Evolutionary conservation across 2,329 filamentous ascomycete genomes (phyloP).

Genomic region (Sclerotinia borealis): DNA sequence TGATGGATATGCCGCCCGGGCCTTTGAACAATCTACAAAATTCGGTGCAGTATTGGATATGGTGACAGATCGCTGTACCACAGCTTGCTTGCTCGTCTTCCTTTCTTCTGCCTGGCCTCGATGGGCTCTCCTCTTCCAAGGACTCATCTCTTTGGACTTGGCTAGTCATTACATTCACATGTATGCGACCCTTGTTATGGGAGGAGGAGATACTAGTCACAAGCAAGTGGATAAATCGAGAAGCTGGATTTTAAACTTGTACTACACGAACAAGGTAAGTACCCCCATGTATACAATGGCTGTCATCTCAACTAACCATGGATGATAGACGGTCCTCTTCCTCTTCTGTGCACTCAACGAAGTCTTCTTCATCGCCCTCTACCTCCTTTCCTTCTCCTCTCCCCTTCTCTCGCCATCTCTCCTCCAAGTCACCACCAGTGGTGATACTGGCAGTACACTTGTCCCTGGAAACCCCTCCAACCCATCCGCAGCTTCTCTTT

Average conservation of each 20-base stretch:
- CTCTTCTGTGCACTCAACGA: slow-evolving; percentile 87
- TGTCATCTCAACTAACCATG: slow-evolving; percentile 1
- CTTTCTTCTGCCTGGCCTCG: slow-evolving; percentile 89
- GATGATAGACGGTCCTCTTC: slow-evolving; percentile 75
- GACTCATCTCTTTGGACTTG: slow-evolving; percentile 84
- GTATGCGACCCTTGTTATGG: slow-evolving; percentile 90
- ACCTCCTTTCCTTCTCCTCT: slow-evolving; percentile 94
- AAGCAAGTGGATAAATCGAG: slow-evolving; percentile 87
- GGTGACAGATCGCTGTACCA: slow-evolving; percentile 98
- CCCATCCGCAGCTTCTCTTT: slow-evolving; percentile 65
- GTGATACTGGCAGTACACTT: slow-evolving; percentile 45
- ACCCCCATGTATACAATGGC: neutral
- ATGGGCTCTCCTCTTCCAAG: slow-evolving; percentile 92
- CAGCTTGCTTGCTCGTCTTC: slow-evolving; percentile 90
- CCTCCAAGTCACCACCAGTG: slow-evolving; percentile 53
- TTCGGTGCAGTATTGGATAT: slow-evolving; percentile 98
- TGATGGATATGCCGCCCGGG: slow-evolving; percentile 85
- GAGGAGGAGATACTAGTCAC: slow-evolving; percentile 71
- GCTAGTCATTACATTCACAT: slow-evolving; percentile 99
- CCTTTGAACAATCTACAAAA: slow-evolving; percentile 83
- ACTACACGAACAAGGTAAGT: slow-evolving; percentile 93
- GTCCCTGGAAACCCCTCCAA: slow-evolving; percentile 64
- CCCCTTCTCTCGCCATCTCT: slow-evolving; percentile 83
- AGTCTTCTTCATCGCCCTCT: slow-evolving; percentile 95
- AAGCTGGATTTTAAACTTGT: slow-evolving; percentile 86